Base-by-base conservation (phyloP, 176 grass and related monocot species). In the Miscanthus lutarioriparius region DNA sequence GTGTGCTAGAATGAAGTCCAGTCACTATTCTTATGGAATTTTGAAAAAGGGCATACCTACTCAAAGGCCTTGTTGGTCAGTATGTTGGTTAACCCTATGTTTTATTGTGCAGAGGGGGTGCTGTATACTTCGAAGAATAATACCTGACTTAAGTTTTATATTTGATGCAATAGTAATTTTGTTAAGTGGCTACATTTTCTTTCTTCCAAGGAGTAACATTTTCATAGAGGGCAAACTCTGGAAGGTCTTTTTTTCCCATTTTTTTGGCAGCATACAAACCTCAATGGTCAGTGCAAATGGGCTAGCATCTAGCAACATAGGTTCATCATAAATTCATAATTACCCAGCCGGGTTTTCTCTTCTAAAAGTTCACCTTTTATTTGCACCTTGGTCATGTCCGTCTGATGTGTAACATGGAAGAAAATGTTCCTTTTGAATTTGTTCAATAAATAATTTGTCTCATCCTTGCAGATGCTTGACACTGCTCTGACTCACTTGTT, bases 391-490 rank as follows among this genome's bases (percentile, higher is more conserved):
- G 43, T 28, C 81, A 23, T 76, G 61, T 3, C 23, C 33, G 3
- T 76, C n/a, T 68, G 11, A 20, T 32, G 11, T 48, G 13, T 32
- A 16, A 12, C 41, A 20, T 76, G 49, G 16, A 70, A 56, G 10
- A 14, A 16, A 54, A 78, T 54, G 38, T 3, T 53, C 3, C 10
- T 32, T 86, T 69, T 0, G 3, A 22, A 25, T 27, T 70, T 26
- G 47, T 75, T 49, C 13, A 14, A 47, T 47, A 56, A 22, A 47
- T 47, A 56, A 22, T 37, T 49, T 80, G 43, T 6, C 26, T 61
- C 22, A 83, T 68, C 11, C 43, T 48, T 84, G 7, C 71, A 99
- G 93, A 91, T 92, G 78, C 84, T 96, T 77, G 96, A 99, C 85
- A 79, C 83, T 1, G 86, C 93, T 5, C 69, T 99, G 56, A 4